Conservation (phyloP, 495 filamentous ascomycete genomes). For the Neurospora intermedia region DNA sequence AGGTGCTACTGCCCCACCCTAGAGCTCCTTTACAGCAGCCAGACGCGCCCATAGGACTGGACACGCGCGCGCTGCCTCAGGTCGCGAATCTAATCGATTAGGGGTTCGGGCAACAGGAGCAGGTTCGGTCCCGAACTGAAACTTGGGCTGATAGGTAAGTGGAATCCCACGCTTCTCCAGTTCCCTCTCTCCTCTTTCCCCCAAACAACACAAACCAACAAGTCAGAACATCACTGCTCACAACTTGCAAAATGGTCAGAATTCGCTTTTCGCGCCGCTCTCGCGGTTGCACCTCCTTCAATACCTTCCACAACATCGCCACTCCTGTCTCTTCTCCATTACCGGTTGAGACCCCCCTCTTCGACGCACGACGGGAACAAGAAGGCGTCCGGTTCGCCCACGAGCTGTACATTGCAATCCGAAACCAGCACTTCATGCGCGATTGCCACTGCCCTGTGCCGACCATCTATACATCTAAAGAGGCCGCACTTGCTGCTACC, state of each 20-base stretch:
- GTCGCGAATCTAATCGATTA: background rate
- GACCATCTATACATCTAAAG: conserved; percentile 11
- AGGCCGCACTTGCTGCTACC: conserved; percentile 6
- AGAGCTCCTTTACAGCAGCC: background rate
- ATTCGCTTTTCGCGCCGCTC: background rate
- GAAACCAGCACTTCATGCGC: conserved; percentile 19
- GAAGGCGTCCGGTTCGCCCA: conserved; percentile 15
- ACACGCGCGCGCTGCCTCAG: background rate
- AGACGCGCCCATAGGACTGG: background rate
- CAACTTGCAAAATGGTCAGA: background rate
- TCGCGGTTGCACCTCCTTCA: background rate
- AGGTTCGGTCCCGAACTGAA: background rate
- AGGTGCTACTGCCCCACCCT: background rate
- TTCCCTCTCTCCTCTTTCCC: background rate
- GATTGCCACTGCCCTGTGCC: conserved; percentile 15
- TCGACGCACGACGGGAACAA: background rate
- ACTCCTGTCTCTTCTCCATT: background rate
- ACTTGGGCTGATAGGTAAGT: background rate
- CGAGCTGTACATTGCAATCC: conserved; percentile 14
- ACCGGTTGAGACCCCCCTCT: background rate
- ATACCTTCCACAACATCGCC: background rate
- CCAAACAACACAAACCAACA: background rate
- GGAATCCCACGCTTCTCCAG: background rate
- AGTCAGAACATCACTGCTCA: too few relatives aligned
- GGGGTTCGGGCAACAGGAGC: background rate